phyloP scores from a whole-genome alignment of 495 filamentous ascomycete species.

The Lepraria neglecta region DNA sequence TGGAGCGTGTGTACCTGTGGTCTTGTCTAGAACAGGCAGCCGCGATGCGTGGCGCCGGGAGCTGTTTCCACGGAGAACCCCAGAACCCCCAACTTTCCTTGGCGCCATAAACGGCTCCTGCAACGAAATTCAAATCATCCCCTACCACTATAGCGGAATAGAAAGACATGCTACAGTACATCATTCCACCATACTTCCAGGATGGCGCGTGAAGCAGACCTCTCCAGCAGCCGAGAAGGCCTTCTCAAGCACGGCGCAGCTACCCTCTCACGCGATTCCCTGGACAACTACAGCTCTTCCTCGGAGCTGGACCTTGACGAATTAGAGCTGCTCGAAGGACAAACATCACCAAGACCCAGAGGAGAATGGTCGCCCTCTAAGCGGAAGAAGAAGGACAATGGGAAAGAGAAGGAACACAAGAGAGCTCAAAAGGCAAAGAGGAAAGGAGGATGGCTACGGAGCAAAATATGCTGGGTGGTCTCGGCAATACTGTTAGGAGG shows the following conservation, averaged over 20 bases:
- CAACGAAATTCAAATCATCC: too few species aligned
- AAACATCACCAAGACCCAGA: slow-evolving; percentile 14
- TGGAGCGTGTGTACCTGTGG: too few species aligned
- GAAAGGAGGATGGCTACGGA: slow-evolving; percentile 22
- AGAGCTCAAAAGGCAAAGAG: slow-evolving; percentile 8
- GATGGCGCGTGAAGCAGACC: slow-evolving; percentile 18
- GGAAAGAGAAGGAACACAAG: slow-evolving; percentile 9
- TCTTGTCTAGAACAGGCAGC: too few species aligned
- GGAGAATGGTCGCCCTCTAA: slow-evolving; percentile 19
- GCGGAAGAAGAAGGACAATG: slow-evolving; percentile 12
- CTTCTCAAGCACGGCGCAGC: slow-evolving; percentile 17
- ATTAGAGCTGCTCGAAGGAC: slow-evolving; percentile 11
- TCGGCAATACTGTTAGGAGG: slow-evolving; percentile 16
- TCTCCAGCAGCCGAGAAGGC: slow-evolving; percentile 20
- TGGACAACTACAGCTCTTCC: slow-evolving; percentile 22
- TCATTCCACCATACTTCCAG: not conserved
- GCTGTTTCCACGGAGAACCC: too few species aligned
- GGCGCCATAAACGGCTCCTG: too few species aligned
- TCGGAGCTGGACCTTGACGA: slow-evolving; percentile 20
- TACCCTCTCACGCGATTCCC: slow-evolving; percentile 37
- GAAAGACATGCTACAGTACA: not conserved
- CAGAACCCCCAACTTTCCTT: too few species aligned
- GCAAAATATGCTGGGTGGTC: slow-evolving; percentile 20
- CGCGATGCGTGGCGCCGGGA: too few species aligned
- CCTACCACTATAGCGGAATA: too few species aligned